Evolutionary conservation across 768 basidiomycete genomes (phyloP), one percentile per base, ranked within the genome.

Genomic region (Wakefieldia striispora): DNA sequence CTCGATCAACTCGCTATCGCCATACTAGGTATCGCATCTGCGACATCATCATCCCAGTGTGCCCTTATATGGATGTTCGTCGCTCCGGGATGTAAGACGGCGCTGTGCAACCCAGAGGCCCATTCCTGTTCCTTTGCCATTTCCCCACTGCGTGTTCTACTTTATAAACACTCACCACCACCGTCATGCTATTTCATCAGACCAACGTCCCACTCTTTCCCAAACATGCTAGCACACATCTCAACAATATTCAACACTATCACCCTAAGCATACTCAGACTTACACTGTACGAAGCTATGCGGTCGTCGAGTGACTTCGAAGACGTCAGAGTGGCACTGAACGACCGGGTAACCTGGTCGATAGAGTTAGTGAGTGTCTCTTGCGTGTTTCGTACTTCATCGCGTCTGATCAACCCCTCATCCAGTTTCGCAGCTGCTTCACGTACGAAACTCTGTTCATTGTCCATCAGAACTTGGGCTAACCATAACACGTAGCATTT

Each of bases 281-380:
- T 56, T 3, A 59, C 57, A 5, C 26, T 60, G 2, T 62, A 65
- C 2, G 29, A 62, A 6, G 51, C 44, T 49, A 46, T 63, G 33
- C 34, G 1, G 9, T 45, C 55, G 2, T 63, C 60, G 7, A 19
- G 4, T 2, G 60, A 57, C 43, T 63, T 63, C 34, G 39, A 57
- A 34, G 62, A 63, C 4, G 53, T 63, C 51, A 62, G 37, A 19
- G 11, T 9, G 19, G 41, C 34, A 38, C 37, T 63, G 36, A 51
- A 53, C 11, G 54, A 57, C 11, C 40, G 57, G 4, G 51, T 24
- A 4, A 38, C 48, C n/a, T 57, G 63, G 57, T 56, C 60, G 2
- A 59, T 65, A 0, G 62, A 63, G 3, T 35, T 62, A 1, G 62
- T 63, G 17, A 48, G 57, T 14, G 24, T 8, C 35, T 24, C 19